phyloP scores from a whole-genome alignment of 1,284 basidiomycete genomes.

The Chondrostereum purpureum region DNA sequence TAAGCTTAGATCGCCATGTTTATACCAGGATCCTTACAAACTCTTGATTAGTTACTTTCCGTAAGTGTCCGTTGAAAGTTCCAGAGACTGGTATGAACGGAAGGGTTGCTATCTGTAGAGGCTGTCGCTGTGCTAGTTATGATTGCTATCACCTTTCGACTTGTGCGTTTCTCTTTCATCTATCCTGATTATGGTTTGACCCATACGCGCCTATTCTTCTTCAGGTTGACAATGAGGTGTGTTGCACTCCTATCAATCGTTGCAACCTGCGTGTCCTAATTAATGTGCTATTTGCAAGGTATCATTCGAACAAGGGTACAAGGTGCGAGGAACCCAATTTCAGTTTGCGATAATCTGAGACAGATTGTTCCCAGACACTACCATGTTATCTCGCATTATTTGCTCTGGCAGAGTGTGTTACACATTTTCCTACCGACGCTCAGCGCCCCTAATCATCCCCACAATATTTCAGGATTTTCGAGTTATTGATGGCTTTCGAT shows the following conservation, averaged over 20 bases:
- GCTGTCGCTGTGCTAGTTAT: slow-evolving; percentile 44
- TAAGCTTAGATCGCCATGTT: slow-evolving; percentile 24
- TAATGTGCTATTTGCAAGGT: background rate
- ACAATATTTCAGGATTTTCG: slow-evolving; percentile 48
- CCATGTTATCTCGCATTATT: slow-evolving; percentile 80
- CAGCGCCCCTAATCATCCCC: background rate
- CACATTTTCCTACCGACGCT: too few species aligned
- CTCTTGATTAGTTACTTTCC: slow-evolving; percentile 1
- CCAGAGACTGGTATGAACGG: background rate
- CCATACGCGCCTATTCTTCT: slow-evolving; percentile 5
- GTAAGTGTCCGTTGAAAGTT: background rate
- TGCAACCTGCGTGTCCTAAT: background rate
- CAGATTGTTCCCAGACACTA: slow-evolving; percentile 49
- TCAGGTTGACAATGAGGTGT: slow-evolving; percentile 50
- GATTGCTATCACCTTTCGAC: slow-evolving; percentile 47
- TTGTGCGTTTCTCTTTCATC: slow-evolving; percentile 30
- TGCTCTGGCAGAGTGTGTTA: slow-evolving; percentile 65
- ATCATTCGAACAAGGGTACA: slow-evolving; percentile 33
- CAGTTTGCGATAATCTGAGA: slow-evolving; percentile 10
- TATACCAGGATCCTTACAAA: slow-evolving; percentile 1
- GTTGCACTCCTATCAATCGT: slow-evolving; percentile 24
- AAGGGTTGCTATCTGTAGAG: slow-evolving; percentile 25
- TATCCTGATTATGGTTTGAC: slow-evolving; percentile 1
- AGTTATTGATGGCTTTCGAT: slow-evolving; percentile 68
- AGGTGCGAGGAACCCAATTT: too few species aligned